Conservation (phyloP, 2,329 filamentous ascomycete genomes). For the Xylariomycetidae sp. region DNA sequence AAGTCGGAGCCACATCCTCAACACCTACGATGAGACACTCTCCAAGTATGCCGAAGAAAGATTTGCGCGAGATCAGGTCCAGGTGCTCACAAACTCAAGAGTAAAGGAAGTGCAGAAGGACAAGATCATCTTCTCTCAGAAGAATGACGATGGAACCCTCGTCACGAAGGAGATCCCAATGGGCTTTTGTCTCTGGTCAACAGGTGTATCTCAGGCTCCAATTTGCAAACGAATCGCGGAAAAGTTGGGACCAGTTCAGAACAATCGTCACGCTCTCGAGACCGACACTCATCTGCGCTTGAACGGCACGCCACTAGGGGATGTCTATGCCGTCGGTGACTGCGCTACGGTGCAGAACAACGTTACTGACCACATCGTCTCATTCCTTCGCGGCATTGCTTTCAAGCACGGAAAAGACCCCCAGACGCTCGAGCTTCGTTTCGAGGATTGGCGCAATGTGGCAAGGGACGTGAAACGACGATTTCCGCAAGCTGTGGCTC, state of each 20-base stretch:
- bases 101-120: slow-evolving; percentile 84
- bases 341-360: slow-evolving; percentile 98
- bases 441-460: slow-evolving; percentile 81
- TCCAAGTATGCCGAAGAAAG: slow-evolving; percentile 88
- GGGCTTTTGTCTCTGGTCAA: slow-evolving; percentile 97
- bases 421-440: slow-evolving; percentile 79
- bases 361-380: slow-evolving; percentile 82
- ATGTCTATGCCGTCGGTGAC: slow-evolving; percentile 95
- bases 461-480: slow-evolving; percentile 79
- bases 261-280: slow-evolving; percentile 86
- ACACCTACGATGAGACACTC: slow-evolving; percentile 94
- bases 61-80: slow-evolving; percentile 85
- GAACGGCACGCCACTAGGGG: slow-evolving; percentile 81
- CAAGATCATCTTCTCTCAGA: slow-evolving; percentile 85
- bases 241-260: slow-evolving; percentile 73
- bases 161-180: slow-evolving; percentile 91
- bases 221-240: slow-evolving; percentile 72
- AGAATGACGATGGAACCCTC: slow-evolving; percentile 64
- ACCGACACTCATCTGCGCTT: slow-evolving; percentile 91
- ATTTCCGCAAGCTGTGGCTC: slow-evolving; percentile 85
- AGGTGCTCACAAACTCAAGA: slow-evolving; percentile 86
- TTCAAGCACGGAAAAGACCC: slow-evolving; percentile 92
- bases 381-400: slow-evolving; percentile 81
- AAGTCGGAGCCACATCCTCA: slow-evolving; percentile 88
- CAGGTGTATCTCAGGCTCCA: slow-evolving; percentile 82